Conservation (phyloP, 192 early-diverging fungal species). For the Gonapodya sp. region DNA sequence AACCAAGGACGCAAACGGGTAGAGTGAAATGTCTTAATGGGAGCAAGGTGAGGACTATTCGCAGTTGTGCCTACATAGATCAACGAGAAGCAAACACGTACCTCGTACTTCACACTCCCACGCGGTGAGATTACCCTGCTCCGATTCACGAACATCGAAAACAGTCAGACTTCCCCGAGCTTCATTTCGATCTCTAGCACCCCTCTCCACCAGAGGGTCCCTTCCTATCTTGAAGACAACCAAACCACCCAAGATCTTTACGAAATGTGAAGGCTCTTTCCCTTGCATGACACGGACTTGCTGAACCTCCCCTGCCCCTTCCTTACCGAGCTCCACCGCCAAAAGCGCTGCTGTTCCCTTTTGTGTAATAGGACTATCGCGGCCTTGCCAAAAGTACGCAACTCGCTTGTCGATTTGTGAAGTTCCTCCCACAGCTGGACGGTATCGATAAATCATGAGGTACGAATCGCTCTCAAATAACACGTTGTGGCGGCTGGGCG, state of each 20-base stretch:
- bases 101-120: too few species aligned
- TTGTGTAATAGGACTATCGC: slow-evolving; percentile 18
- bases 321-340: slow-evolving; percentile 24
- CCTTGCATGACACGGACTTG: slow-evolving; percentile 26
- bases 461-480: slow-evolving; percentile 26
- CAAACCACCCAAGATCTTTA: slow-evolving; percentile 17
- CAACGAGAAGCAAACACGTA: too few species aligned
- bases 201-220: not conserved
- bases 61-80: too few species aligned
- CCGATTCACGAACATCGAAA: not conserved
- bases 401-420: slow-evolving; percentile 20
- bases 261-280: slow-evolving; percentile 24
- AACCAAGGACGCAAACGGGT: not conserved
- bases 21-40: not conserved
- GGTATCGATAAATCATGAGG: slow-evolving; percentile 23
- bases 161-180: not conserved
- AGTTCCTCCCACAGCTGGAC: slow-evolving; percentile 13
- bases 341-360: slow-evolving; percentile 30
- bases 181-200: not conserved
- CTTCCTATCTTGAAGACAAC: not conserved
- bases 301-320: slow-evolving; percentile 18
- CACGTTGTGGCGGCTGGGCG: not conserved
- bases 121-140: not conserved
- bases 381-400: slow-evolving; percentile 34
- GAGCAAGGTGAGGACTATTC: too few species aligned